These are phyloP conservation scores for Sicyos baderoa DNA, from an alignment of 306 rosid genomes.

Conservation along the genomic window DNA sequence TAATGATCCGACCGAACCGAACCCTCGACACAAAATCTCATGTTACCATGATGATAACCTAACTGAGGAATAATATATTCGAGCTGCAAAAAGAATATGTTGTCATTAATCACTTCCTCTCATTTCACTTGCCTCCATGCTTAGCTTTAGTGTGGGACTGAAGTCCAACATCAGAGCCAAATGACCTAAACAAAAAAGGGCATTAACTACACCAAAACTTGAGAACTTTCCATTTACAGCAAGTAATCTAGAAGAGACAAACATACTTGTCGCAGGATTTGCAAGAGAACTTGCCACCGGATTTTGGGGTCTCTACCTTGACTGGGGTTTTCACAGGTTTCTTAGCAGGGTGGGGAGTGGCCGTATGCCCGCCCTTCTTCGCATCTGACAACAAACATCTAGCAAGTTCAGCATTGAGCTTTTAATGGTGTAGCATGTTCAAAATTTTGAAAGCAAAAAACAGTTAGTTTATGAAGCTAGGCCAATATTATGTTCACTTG, in stretches of 20 bases:
- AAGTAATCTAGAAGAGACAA: neutral
- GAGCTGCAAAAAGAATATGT: no score
- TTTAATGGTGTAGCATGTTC: neutral
- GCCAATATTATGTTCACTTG: neutral
- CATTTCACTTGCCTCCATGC: no score
- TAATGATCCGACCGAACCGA: no score
- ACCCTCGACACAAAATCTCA: no score
- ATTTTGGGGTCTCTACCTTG: slow-evolving; percentile 51
- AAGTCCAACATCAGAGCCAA: no score
- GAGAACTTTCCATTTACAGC: neutral
- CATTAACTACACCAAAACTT: no score
- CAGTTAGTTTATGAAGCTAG: neutral
- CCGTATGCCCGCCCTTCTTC: slow-evolving; percentile 56
- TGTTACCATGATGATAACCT: no score
- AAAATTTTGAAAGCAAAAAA: neutral
- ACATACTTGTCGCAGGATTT: slow-evolving; percentile 59
- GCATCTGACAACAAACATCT: slow-evolving; percentile 30
- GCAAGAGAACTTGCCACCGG: slow-evolving; percentile 52
- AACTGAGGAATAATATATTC: no score
- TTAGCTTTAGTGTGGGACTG: no score
- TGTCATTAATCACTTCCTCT: no score
- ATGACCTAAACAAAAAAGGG: no score
- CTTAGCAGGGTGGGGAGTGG: slow-evolving; percentile 79
- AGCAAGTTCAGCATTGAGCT: neutral
- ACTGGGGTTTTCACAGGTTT: slow-evolving; percentile 41